Base-by-base conservation (phyloP, 169 alveolate genomes). In the Babesia bigemina region DNA sequence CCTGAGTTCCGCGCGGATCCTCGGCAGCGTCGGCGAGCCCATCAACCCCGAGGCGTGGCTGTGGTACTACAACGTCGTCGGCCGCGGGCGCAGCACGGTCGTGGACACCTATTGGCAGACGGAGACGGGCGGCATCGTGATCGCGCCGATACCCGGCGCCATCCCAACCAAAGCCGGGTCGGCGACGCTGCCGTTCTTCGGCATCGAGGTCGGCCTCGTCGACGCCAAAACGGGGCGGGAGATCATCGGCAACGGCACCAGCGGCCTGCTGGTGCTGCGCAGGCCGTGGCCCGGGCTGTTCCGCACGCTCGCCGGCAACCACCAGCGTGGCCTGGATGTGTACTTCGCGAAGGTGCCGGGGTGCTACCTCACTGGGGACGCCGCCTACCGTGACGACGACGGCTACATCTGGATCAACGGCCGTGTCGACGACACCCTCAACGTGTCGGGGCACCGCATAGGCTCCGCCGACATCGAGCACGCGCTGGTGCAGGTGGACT, bases 71-170 rank as follows among this genome's bases (percentile, higher is more conserved):
- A 85, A 63, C 44, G 92, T 88, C 24, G 88, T 90, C 24, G 94
- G 94, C 14, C 74, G 78, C 55, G 86, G 86, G 21, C 72, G 81
- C 61, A 77, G 96, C 73, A 78, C 95, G 17, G 91, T 96, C 14
- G 98, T 94, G 45, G 99, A 96, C 82, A 95, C 98, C 58, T 97
- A 96, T 93, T 97, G 99, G 99, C 98, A 96, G 69, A 97, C 99
- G 8, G 99, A 97, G 86, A 95, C 98, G 1, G 99, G 99, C 17
- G 96, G 98, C 56, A 94, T 94, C 63, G 94, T 96, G 56, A 67
- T 95, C 24, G 95, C 96, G 42, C 98, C 98, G 22, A 59, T 97
- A 70, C 97, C 98, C 4, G 96, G 97, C 28, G 95, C 91, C 67
- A 90, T 87, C 29, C 73, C 84, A 60, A 90, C 94, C 55, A 95